Percentiles rank a stretch among this genome's conserved stretches.
phyloP scores from a whole-genome alignment of 139 green algal species.

The Coelastrella sp. region DNA sequence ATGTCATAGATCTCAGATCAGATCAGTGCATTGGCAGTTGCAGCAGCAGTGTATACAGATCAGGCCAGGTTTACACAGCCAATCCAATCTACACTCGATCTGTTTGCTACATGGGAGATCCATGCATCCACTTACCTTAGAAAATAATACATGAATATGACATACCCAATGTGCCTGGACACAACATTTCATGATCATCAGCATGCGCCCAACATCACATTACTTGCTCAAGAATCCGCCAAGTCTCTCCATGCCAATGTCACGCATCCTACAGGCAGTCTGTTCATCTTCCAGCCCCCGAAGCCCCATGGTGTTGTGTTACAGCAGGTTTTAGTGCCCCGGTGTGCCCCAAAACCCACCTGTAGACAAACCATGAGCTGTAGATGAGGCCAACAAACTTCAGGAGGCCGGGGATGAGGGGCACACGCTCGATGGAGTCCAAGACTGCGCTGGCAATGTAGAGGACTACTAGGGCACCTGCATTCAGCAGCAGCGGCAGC shows the following conservation, averaged over 20 bases:
- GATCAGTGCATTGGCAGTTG: no score
- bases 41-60: no score
- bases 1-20: no score
- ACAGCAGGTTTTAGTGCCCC: not conserved
- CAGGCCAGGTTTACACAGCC: no score
- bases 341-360: not conserved
- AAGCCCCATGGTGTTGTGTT: no score
- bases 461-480: conserved; percentile 10
- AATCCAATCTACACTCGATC: not conserved
- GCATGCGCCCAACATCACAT: not conserved
- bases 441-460: conserved; percentile 26
- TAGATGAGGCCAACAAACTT: conserved; percentile 31
- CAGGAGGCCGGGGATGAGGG: conserved; percentile 1
- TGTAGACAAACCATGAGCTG: conserved; percentile 28
- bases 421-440: conserved; percentile 13
- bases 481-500: not conserved
- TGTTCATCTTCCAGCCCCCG: no score
- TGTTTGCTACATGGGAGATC: not conserved
- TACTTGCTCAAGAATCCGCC: not conserved
- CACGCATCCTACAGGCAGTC: no score
- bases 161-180: not conserved
- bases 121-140: not conserved
- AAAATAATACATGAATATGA: conserved; percentile 5
- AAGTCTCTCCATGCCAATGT: no score
- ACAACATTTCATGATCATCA: not conserved